Evolutionary conservation across 352 stramenopile genomes (phyloP).

Genomic region (Globisporangium nodosum): DNA sequence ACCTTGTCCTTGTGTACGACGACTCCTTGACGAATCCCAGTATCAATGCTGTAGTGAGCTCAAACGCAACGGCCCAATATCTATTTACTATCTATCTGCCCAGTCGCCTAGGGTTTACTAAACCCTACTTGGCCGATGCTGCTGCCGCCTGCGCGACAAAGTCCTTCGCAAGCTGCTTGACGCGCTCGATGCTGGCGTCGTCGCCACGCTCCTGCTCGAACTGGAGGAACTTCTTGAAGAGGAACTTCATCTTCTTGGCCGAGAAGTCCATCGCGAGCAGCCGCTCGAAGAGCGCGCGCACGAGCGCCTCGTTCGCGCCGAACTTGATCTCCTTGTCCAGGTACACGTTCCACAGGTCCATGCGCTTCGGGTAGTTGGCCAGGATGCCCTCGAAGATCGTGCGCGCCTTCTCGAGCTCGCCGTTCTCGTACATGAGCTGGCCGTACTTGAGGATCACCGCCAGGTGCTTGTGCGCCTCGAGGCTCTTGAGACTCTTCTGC

Average conservation of each 20-base stretch:
- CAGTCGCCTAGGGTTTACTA: too few species aligned
- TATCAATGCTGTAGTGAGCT: too few species aligned
- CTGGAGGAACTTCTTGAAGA: conserved; percentile 96
- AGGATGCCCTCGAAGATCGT: conserved; percentile 95
- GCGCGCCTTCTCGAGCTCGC: conserved; percentile 90
- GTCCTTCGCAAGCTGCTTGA: conserved; percentile 93
- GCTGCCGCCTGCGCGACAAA: conserved; percentile 84
- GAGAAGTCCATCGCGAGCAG: conserved; percentile 93
- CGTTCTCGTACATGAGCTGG: conserved; percentile 93
- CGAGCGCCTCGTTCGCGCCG: conserved; percentile 66
- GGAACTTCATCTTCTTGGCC: conserved; percentile 97
- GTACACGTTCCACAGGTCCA: conserved; percentile 97
- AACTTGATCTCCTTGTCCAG: conserved; percentile 97
- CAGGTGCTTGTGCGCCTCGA: conserved; percentile 94
- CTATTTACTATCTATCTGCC: too few species aligned
- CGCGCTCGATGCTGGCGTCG: conserved; percentile 77
- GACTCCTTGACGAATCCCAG: too few species aligned
- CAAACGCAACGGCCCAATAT: too few species aligned
- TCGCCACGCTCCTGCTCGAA: conserved; percentile 93
- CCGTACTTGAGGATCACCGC: conserved; percentile 94
- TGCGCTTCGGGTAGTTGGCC: conserved; percentile 93
- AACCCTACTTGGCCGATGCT: neutral
- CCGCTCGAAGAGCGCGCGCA: conserved; percentile 88
- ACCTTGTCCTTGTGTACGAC: too few species aligned
- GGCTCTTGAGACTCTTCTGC: conserved; percentile 89